phyloP scores from a whole-genome alignment of 2,329 filamentous ascomycete genomes.

The Trichophyton equinum region DNA sequence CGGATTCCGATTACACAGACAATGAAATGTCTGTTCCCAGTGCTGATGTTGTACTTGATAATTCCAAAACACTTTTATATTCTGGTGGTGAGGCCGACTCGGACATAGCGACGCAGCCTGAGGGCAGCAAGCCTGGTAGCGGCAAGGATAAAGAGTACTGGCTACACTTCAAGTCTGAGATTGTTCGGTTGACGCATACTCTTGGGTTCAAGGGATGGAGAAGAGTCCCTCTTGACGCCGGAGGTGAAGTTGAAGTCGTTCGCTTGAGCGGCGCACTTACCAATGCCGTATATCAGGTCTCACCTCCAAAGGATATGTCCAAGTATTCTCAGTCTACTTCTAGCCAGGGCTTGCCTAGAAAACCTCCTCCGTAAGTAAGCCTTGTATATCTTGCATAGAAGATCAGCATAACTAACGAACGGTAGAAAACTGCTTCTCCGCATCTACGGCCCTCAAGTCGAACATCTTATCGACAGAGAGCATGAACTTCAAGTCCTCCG shows the following conservation, averaged over 20 bases:
- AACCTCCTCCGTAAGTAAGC: constrained; percentile 41
- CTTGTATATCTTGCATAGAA: background rate
- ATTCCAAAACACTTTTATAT: constrained; percentile 76
- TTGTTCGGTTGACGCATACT: constrained; percentile 78
- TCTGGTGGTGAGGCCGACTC: constrained; percentile 41
- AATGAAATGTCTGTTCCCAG: constrained; percentile 71
- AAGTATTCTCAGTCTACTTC: constrained; percentile 27
- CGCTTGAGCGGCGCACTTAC: constrained; percentile 73
- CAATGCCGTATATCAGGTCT: constrained; percentile 92
- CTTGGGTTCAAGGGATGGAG: constrained; percentile 86
- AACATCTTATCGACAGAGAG: constrained; percentile 88
- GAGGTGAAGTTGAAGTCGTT: constrained; percentile 34
- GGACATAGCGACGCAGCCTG: constrained; percentile 16
- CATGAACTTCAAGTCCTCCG: constrained; percentile 76
- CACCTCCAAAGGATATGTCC: constrained; percentile 56
- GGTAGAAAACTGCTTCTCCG: constrained; percentile 66
- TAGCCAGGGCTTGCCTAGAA: constrained; percentile 29
- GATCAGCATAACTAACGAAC: background rate
- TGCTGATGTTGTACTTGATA: constrained; percentile 76
- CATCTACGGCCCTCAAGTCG: constrained; percentile 88
- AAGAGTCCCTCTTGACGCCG: constrained; percentile 48
- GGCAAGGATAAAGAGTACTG: constrained; percentile 64
- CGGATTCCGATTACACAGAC: constrained; percentile 75
- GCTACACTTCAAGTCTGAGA: constrained; percentile 82
- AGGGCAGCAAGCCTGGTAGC: constrained; percentile 35